Base-by-base conservation (phyloP, 495 filamentous ascomycete genomes). In the Wilcoxina mikolae region DNA sequence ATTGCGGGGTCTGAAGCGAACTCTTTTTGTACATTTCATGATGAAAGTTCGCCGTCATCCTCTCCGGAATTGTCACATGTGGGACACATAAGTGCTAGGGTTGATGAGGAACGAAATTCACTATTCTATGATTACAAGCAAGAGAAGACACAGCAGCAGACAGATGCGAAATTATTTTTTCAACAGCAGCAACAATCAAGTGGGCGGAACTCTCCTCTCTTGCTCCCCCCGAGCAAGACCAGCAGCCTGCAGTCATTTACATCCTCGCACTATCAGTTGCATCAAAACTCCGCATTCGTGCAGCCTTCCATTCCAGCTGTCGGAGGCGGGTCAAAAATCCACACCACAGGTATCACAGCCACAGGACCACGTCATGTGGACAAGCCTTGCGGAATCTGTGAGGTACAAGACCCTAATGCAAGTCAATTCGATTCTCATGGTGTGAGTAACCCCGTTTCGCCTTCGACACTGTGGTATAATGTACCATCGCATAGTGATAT, bases 151-250 rank as follows among this genome's bases (percentile, higher is more conserved):
- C 79, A 90, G 76, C 87, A 80, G 56, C 86, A 95, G 69, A 77
- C 83, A 20, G 90, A 98, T 62, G 85, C 90, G 31, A 95, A 91
- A 67, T 74, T 95, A 26, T 89, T 95, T 72, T 98, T 94, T 68
- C 91, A 94, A 64, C 76, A 87, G 55, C 87, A 86, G 68, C 84
- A 88, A 68, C 70, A 81, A 31, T 83, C 87, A 17, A 76, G 65
- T 60, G 75, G 69, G 61, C 70, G 64, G 56, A 76, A 70, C 57
- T 70, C 68, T 57, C 71, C 55, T 71, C 75, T 58, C 68, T 70
- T 55, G 70, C 69, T 26, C 78, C 76, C 64, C 76, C 79, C 25
- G 47, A 56, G 62, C 58, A 58, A 72, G 58, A 63, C 59, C 10
- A 69, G 63, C 7, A 73, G 72, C 59, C 59, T 72, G 20, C 71